Evolutionary conservation across 1,284 basidiomycete species (phyloP), one percentile per base, ranked within the genome.

Genomic region (Spongispora temasekensis): DNA sequence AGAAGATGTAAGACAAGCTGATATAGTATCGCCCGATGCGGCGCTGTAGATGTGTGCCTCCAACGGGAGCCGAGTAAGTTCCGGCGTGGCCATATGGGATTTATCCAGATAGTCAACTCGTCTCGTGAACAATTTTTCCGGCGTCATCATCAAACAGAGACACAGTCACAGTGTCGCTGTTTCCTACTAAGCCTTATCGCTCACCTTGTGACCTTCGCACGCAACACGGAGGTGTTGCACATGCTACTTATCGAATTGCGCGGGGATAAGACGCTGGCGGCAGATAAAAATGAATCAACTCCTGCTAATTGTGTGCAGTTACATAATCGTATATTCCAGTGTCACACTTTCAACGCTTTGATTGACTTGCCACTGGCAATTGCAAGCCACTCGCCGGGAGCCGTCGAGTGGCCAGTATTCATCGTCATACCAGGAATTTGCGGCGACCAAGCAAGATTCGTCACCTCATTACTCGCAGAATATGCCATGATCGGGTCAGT

Each of bases 341-440:
- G 32, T 75, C 65, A 95, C 61, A 94, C 89, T 77, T 90, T 92
- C 69, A 95, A 75, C 37, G 91, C 86, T 74, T 90, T 94, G 68
- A 97, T 85, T 25, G 83, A 84, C 75, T 88, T 92, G 23, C 95
- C 94, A 68, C 88, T 90, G 51, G 93, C 89, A 66, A 94, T 86
- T 9, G 91, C 95, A n/a, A 98, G 76, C 93, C 93, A 97, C 75
- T 97, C 94, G 12, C 94, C 93, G 0, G 87, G 83, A 28, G 81
- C 82, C 2, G 88, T 91, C 63, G 85, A 84, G 66, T 88, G 85
- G 13, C 90, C 90, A 3, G 83, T 86, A 63, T 85, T 85, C 83
- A 90, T 86, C 58, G 84, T 80, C 83, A 91, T 84, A 13, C 86
- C 86, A 61, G 83, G 82, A 66, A 93, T 91, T 65, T 84, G 83